Percentiles rank a stretch among this genome's conserved stretches.
Conservation (phyloP, 2,329 filamentous ascomycete genomes). For the Alternaria atra region DNA sequence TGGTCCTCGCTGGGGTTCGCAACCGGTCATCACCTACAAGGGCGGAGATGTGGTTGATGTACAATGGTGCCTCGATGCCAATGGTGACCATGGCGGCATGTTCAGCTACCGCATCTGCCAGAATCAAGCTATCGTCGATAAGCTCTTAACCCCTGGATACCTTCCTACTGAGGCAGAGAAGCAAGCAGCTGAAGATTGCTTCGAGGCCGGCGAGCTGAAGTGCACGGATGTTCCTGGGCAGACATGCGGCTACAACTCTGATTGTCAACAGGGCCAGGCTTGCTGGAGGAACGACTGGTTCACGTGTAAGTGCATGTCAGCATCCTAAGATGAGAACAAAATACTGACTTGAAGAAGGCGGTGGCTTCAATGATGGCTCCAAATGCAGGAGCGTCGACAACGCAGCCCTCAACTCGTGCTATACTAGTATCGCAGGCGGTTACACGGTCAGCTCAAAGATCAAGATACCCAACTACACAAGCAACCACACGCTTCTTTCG, state of each 20-base stretch:
- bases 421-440: constrained; percentile 46
- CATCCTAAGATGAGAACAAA: accelerated
- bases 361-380: constrained; percentile 37
- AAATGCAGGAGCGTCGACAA: constrained; percentile 46
- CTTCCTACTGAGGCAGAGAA: constrained; percentile 47
- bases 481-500: constrained; percentile 43
- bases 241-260: constrained; percentile 40
- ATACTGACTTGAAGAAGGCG: constrained; percentile 11
- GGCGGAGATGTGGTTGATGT: constrained; percentile 41
- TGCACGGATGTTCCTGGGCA: constrained; percentile 46
- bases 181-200: constrained; percentile 46
- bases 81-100: constrained; percentile 49
- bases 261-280: constrained; percentile 39
- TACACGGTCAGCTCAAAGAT: constrained; percentile 46
- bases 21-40: constrained; percentile 43
- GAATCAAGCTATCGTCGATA: constrained; percentile 43
- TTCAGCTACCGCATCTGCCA: constrained; percentile 48
- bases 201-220: constrained; percentile 36
- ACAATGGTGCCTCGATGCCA: constrained; percentile 47
- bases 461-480: constrained; percentile 45
- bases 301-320: constrained; percentile 27
- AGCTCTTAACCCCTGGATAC: constrained; percentile 41
- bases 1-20: constrained; percentile 40
- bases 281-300: constrained; percentile 50
- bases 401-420: constrained; percentile 44